Evolutionary conservation across 441 rosid species (phyloP), one percentile per base, ranked within the genome.

Genomic region (Oxalis stricta): DNA sequence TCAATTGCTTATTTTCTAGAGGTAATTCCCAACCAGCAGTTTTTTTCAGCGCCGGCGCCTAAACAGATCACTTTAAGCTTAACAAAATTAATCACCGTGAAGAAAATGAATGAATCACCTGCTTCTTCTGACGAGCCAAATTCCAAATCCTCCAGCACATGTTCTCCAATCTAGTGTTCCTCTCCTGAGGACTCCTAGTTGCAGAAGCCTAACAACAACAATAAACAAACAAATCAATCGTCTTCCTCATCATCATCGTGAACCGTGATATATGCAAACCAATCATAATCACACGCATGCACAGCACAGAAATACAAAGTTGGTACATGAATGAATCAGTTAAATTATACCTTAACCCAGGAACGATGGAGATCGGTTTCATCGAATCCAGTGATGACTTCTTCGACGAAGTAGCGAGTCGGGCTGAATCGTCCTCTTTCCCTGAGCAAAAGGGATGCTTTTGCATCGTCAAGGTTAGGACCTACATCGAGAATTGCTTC

Each of bases 121-220:
- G 96, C 61, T 85, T 85, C 76, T 85, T 85, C 53, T 79, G 81
- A 46, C 96, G 89, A 64, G 93, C 96, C 52, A 85, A 73, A 70
- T 85, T 79, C 96, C 93, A 86, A 56, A 82, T 85, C 84, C 91
- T 73, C 94, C 91, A 82, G 23, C 91, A 82, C 94, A 82, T 85
- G 44, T 82, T 85, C 78, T 85, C 96, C 82, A 82, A 52, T 42
- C 96, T 60, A 0, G 89, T 85, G 24, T 82, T 82, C 59, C 96
- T 79, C 76, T 86, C 96, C 52, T 79, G 84, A 6, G 96, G 79
- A 33, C 84, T 82, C 79, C 84, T 75, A 34, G 85, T 82, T 11
- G 96, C 93, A 18, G 70, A 73, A 29, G 95, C 91, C 94, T 79
- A n/a, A n/a, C n/a, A n/a, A 19, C 30, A 18, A 33, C 24, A 32